Evolutionary conservation across 2,329 filamentous ascomycete species (phyloP).

Genomic region (Trichoderma oligosporum): DNA sequence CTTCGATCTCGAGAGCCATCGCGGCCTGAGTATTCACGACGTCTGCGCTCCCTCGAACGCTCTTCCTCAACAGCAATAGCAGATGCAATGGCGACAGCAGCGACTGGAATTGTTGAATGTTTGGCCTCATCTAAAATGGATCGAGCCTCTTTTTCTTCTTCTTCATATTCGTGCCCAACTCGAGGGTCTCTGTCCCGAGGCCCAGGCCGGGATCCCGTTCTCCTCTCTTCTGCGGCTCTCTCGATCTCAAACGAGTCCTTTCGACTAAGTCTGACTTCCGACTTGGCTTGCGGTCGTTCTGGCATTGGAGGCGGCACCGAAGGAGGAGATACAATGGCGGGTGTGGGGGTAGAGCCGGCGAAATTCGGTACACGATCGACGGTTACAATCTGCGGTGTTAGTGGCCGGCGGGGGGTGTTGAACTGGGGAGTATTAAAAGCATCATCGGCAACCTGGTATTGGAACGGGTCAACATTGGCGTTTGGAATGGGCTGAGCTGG

Average conservation of each 20-base stretch:
- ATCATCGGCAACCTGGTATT: constrained; percentile 53
- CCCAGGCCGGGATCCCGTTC: constrained; percentile 24
- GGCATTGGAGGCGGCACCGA: constrained; percentile 28
- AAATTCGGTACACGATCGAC: constrained; percentile 53
- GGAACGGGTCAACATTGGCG: constrained; percentile 49
- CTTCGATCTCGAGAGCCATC: constrained; percentile 34
- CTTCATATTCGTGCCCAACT: constrained; percentile 30
- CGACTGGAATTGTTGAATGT: constrained; percentile 47
- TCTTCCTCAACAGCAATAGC: constrained; percentile 44
- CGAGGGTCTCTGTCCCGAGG: constrained; percentile 24
- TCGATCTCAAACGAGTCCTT: constrained; percentile 49
- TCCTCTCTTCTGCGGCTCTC: constrained; percentile 32
- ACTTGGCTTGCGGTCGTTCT: constrained; percentile 19
- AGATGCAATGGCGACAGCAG: constrained; percentile 45
- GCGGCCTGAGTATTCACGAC: constrained; percentile 33
- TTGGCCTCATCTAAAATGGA: constrained; percentile 44
- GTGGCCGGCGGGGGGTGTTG: constrained; percentile 33
- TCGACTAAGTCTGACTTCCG: constrained; percentile 43
- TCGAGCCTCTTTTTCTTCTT: constrained; percentile 44
- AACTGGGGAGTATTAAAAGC: constrained; percentile 46
- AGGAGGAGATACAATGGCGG: background rate
- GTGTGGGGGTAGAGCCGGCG: constrained; percentile 28
- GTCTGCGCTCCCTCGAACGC: constrained; percentile 33
- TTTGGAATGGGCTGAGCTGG: constrained; percentile 27
- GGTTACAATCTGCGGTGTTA: constrained; percentile 51